phyloP scores from a whole-genome alignment of 2,329 filamentous ascomycete genomes.

The Aspergillus hortae region DNA sequence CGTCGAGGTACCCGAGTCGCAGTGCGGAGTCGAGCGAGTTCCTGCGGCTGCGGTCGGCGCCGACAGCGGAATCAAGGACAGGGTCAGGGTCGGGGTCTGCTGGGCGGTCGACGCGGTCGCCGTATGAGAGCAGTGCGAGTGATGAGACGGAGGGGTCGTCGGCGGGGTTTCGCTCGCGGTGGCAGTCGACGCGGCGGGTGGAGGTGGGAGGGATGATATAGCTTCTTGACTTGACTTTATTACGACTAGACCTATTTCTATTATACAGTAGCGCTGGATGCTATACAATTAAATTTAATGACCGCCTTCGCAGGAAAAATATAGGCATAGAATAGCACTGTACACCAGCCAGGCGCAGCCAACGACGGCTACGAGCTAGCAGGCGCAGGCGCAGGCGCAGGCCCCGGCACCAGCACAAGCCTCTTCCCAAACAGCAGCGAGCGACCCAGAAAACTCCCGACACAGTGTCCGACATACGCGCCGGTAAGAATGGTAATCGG shows the following conservation, averaged over 20 bases:
- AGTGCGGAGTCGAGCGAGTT: conserved; percentile 30
- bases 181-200: conserved; percentile 23
- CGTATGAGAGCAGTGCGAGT: conserved; percentile 25
- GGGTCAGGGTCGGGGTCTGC: no score
- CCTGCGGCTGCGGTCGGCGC: conserved; percentile 20
- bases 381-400: no score
- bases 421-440: conserved; percentile 31
- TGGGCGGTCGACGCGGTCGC: conserved; percentile 10
- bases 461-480: conserved; percentile 71
- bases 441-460: conserved; percentile 48
- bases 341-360: background rate
- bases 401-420: conserved; percentile 14
- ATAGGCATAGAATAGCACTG: no score
- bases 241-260: background rate
- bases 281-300: background rate
- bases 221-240: conserved; percentile 1
- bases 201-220: conserved; percentile 30
- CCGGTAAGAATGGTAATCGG: conserved; percentile 87
- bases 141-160: conserved; percentile 15
- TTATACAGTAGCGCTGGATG: background rate
- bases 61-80: background rate
- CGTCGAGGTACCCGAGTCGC: conserved; percentile 29
- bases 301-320: no score
- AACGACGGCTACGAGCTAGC: no score
- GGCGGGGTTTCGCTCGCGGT: conserved; percentile 22